Conservation (phyloP, 768 basidiomycete species). For the Sporobolomyces roseus region DNA sequence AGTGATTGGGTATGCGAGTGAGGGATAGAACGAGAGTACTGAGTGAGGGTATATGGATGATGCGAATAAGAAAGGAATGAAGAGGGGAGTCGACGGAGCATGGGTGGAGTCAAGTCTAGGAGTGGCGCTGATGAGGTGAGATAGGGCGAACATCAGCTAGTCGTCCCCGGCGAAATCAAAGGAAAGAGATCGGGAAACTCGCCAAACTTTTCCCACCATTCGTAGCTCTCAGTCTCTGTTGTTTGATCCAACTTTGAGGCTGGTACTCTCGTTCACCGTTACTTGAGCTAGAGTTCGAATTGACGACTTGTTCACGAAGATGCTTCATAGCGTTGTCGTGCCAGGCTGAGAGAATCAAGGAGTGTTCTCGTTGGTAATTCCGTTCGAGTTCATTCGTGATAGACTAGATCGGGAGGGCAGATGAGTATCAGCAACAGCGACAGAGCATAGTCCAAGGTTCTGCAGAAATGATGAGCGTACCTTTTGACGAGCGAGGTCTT, state of each 20-base stretch:
- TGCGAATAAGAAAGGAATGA: no score
- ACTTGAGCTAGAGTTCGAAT: neutral
- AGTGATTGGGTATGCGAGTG: no score
- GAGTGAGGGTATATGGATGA: no score
- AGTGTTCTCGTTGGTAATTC: constrained; percentile 70
- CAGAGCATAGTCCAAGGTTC: no score
- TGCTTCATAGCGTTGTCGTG: constrained; percentile 61
- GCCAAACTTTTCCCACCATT: constrained; percentile 23
- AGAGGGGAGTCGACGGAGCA: no score
- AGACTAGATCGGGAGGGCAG: neutral
- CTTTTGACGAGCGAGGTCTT: constrained; percentile 56
- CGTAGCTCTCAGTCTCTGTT: constrained; percentile 27
- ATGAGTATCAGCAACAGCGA: neutral
- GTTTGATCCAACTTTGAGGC: constrained; percentile 36
- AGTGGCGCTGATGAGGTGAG: neutral
- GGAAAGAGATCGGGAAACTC: no score
- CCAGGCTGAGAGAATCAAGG: constrained; percentile 71
- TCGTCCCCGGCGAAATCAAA: no score
- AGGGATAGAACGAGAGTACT: no score
- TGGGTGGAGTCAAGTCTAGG: no score
- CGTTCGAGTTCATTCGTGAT: constrained; percentile 56
- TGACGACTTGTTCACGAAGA: constrained; percentile 25
- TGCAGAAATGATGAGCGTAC: constrained; percentile 17
- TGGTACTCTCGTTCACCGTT: constrained; percentile 19
- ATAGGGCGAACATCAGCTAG: no score